These are phyloP conservation scores for Knoxia roxburghii DNA, from an alignment of 257 asterid genomes.

Conservation along the genomic window DNA sequence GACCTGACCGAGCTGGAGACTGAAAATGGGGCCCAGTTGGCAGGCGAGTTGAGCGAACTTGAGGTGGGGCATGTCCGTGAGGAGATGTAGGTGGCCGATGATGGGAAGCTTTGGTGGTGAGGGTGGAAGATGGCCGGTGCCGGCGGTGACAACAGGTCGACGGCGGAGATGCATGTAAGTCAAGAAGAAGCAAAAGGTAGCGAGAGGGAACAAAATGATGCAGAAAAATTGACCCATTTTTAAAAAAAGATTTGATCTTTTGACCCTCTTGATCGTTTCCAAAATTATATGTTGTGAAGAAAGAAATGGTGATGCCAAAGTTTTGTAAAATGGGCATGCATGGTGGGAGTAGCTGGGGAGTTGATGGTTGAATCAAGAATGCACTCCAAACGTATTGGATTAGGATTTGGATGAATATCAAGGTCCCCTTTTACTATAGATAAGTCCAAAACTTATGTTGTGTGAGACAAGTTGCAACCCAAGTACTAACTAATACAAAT, in stretches of 20 bases:
- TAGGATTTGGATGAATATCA: too few relatives aligned
- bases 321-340: too few relatives aligned
- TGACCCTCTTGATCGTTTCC: background rate
- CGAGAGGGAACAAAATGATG: constrained; percentile 5
- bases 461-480: too few relatives aligned
- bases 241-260: too few relatives aligned
- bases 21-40: constrained; percentile 26
- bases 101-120: constrained; percentile 26
- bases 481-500: too few relatives aligned
- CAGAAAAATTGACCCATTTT: constrained; percentile 19
- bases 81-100: constrained; percentile 39
- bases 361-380: too few relatives aligned
- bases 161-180: background rate
- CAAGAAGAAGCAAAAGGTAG: constrained; percentile 14
- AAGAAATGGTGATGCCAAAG: too few relatives aligned
- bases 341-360: too few relatives aligned
- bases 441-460: too few relatives aligned
- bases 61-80: constrained; percentile 30
- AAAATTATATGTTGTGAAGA: background rate
- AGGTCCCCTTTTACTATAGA: too few relatives aligned
- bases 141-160: background rate
- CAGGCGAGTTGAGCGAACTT: constrained; percentile 21
- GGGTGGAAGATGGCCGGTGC: constrained; percentile 20
- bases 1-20: constrained; percentile 33
- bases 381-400: too few relatives aligned